Base-by-base conservation (phyloP, 148 eudicot species). In the Cornus suecica region DNA sequence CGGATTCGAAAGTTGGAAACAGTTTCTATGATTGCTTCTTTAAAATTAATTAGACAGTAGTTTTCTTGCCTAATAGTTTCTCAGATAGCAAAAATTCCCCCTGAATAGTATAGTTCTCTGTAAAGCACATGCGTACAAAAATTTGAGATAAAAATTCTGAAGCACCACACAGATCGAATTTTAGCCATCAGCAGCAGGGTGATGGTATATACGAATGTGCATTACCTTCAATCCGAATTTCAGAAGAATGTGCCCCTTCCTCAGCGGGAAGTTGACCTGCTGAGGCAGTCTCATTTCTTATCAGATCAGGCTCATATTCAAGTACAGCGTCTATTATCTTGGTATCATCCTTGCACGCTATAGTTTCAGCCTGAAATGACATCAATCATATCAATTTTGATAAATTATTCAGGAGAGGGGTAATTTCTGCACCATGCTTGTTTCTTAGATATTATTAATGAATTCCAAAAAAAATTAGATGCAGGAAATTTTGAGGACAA, bases 211-310 rank as follows among this genome's bases (percentile, higher is more conserved):
- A 37, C 72, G 27, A 62, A 31, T 32, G 65, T 15, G 25, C 15
- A 71, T 63, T 76, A 91, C 95, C 92, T 83, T 72, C 73, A 74
- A 80, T 77, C 63, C 52, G 81, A 79, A 69, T 67, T 70, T 68
- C 74, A 72, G 84, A 74, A 28, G 65, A 73, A 75, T 71, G 58
- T 18, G 73, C 60, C 72, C 64, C 72, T 78, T 80, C 81, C 20
- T 82, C 75, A 51, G 54, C 24, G 67, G 72, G 24, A 30, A 80
- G 52, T 72, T 78, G 81, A 65, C 71, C 85, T 9, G 72, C 56
- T 63, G 78, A 51, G 8, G 16, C 68, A 60, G 69, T 72, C 71
- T 74, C 68, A 32, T 41, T 66, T 45, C 71, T 69, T 13, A 69
- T 69, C 25, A 34, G 18, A 34, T 68, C 73, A 52, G 58, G 37